These are phyloP conservation scores for Nitzschia putrida DNA, from an alignment of 108 stramenopile genomes.

Conservation along the genomic window DNA sequence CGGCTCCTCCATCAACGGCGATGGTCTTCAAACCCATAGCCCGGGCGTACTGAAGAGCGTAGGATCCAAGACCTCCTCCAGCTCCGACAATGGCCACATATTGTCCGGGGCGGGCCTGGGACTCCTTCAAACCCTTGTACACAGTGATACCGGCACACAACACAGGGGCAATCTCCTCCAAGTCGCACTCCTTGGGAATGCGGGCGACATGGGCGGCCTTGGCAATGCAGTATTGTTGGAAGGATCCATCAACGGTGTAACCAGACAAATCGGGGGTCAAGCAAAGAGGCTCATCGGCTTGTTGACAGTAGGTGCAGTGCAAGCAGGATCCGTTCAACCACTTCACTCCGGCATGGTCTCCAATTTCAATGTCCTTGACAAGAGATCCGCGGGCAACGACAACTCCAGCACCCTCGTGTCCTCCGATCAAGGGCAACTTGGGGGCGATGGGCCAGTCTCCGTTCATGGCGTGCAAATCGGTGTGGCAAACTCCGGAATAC, in stretches of 20 bases:
- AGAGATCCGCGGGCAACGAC: slow-evolving; percentile 43
- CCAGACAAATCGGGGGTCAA: slow-evolving; percentile 4
- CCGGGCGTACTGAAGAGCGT: no score
- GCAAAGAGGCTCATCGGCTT: slow-evolving; percentile 51
- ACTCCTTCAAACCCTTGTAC: slow-evolving; percentile 4
- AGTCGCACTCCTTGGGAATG: neutral
- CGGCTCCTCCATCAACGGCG: neutral
- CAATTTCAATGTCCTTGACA: slow-evolving; percentile 55
- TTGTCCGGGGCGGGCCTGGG: neutral
- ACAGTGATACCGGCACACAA: neutral
- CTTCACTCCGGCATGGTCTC: slow-evolving; percentile 64
- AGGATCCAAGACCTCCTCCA: no score
- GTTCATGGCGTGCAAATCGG: slow-evolving; percentile 40
- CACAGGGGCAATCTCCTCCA: slow-evolving; percentile 1
- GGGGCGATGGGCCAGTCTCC: slow-evolving; percentile 38
- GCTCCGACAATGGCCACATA: no score
- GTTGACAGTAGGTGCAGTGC: slow-evolving; percentile 48
- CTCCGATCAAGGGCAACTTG: slow-evolving; percentile 1
- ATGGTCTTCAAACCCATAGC: slow-evolving; percentile 4
- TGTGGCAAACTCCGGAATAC: slow-evolving; percentile 45
- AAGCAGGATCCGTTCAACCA: slow-evolving; percentile 61
- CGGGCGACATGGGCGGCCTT: neutral
- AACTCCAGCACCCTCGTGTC: slow-evolving; percentile 40
- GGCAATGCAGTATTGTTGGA: slow-evolving; percentile 1
- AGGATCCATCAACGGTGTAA: neutral